phyloP scores from a whole-genome alignment of 768 basidiomycete species.

The Lentinula detonsa region DNA sequence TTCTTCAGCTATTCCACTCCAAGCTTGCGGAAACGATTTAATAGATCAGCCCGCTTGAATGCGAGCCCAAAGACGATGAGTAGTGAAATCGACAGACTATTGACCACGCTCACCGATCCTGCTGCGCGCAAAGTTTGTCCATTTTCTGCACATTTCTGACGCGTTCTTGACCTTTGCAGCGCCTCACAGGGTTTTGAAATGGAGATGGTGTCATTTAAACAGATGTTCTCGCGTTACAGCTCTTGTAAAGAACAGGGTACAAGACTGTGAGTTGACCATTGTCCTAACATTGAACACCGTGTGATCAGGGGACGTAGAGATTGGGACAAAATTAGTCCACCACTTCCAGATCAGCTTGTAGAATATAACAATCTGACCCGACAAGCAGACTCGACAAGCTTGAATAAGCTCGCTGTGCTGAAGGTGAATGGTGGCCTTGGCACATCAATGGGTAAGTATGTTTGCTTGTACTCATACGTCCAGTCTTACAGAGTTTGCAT shows the following conservation, averaged over 20 bases:
- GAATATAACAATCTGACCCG: constrained; percentile 70
- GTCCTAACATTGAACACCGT: constrained; percentile 5
- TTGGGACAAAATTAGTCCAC: constrained; percentile 87
- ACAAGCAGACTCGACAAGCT: constrained; percentile 50
- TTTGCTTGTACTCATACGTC: constrained; percentile 3
- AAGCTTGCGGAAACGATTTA: constrained; percentile 56
- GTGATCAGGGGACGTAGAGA: constrained; percentile 40
- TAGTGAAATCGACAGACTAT: constrained; percentile 94
- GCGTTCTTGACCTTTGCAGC: constrained; percentile 9
- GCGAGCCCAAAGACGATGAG: constrained; percentile 90
- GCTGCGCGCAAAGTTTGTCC: constrained; percentile 69
- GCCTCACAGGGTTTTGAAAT: constrained; percentile 72
- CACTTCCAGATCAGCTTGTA: constrained; percentile 78
- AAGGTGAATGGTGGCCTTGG: constrained; percentile 94
- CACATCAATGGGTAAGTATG: constrained; percentile 68
- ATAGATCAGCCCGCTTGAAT: constrained; percentile 59
- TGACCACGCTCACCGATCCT: constrained; percentile 75
- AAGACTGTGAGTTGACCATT: constrained; percentile 60
- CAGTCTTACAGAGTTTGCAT: neutral
- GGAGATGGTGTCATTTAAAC: constrained; percentile 96
- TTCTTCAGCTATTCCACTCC: constrained; percentile 15
- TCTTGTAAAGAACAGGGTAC: constrained; percentile 78
- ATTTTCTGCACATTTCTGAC: constrained; percentile 13
- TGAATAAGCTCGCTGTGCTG: constrained; percentile 92
- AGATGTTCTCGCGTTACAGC: constrained; percentile 92